Evolutionary conservation across 2,329 filamentous ascomycete genomes (phyloP).

Genomic region (Fusarium sp.): DNA sequence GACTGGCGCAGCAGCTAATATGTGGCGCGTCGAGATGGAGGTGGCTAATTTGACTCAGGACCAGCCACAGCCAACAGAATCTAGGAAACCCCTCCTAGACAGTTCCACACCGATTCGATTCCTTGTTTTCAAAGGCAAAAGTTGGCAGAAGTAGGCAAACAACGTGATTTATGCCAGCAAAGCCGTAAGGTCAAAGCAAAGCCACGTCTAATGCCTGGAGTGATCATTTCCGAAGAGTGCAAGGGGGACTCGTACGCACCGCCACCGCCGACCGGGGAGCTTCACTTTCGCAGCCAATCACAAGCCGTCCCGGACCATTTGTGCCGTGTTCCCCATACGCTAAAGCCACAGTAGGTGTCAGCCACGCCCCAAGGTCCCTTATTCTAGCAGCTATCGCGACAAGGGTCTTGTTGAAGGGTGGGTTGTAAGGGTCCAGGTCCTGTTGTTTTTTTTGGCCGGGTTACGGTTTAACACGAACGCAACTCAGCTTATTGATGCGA

Average conservation of each 20-base stretch:
- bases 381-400: slow-evolving; percentile 37
- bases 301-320: slow-evolving; percentile 27
- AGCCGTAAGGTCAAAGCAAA: slow-evolving; percentile 4
- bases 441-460: slow-evolving; percentile 28
- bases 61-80: slow-evolving; percentile 35
- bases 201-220: slow-evolving; percentile 24
- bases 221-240: slow-evolving; percentile 40
- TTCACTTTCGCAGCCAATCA: slow-evolving; percentile 16
- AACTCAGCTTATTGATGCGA: slow-evolving; percentile 25
- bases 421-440: slow-evolving; percentile 30
- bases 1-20: slow-evolving; percentile 17
- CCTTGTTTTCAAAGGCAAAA: slow-evolving; percentile 38
- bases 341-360: slow-evolving; percentile 38
- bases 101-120: slow-evolving; percentile 30
- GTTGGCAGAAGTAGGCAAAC: slow-evolving; percentile 37
- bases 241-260: slow-evolving; percentile 33
- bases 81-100: slow-evolving; percentile 13
- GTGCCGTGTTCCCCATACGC: slow-evolving; percentile 17
- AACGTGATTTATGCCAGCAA: slow-evolving; percentile 25
- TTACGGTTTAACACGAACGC: slow-evolving; percentile 15
- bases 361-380: slow-evolving; percentile 36
- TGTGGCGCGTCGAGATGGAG: slow-evolving; percentile 30
- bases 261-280: slow-evolving; percentile 21
- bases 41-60: slow-evolving; percentile 22
- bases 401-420: slow-evolving; percentile 26